phyloP scores from a whole-genome alignment of 2,329 filamentous ascomycete genomes.

The Neonectria ditissima region DNA sequence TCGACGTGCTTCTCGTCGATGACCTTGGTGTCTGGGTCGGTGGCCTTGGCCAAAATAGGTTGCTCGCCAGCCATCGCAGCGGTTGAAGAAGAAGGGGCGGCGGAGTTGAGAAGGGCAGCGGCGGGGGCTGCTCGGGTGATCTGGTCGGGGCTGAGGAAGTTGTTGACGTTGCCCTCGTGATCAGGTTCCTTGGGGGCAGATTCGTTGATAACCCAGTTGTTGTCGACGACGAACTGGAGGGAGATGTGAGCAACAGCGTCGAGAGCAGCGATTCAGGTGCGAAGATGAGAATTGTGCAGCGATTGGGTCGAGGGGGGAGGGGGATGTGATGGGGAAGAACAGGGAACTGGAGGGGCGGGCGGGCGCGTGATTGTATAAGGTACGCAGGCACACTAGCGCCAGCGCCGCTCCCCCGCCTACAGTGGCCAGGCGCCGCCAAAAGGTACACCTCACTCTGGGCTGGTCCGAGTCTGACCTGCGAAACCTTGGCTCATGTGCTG shows the following conservation, averaged over 20 bases:
- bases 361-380: conserved; percentile 41
- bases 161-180: conserved; percentile 88
- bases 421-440: conserved; percentile 27
- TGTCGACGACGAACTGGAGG: conserved; percentile 91
- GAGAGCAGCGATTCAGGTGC: conserved; percentile 19
- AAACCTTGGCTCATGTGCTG: conserved; percentile 29
- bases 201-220: conserved; percentile 86
- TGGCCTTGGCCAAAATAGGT: conserved; percentile 62
- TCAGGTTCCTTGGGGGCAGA: conserved; percentile 86
- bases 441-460: conserved; percentile 23
- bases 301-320: conserved; percentile 26
- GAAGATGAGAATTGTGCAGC: conserved; percentile 28
- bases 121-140: conserved; percentile 64
- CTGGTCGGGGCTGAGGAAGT: conserved; percentile 83
- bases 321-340: conserved; percentile 8
- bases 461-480: conserved; percentile 34
- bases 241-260: conserved; percentile 40
- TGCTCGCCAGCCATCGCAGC: conserved; percentile 71
- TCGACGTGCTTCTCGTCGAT: conserved; percentile 23
- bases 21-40: conserved; percentile 7
- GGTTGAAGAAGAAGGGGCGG: conserved; percentile 77
- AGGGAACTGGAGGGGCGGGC: conserved; percentile 26
- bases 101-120: conserved; percentile 72
- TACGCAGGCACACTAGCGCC: conserved; percentile 45
- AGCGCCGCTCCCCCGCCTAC: conserved; percentile 8